A percentile compares a stretch with the other conserved stretches of the same genome.
These are phyloP conservation scores for Boletellus emodensis DNA, from an alignment of 768 basidiomycete species.

Conservation along the genomic window DNA sequence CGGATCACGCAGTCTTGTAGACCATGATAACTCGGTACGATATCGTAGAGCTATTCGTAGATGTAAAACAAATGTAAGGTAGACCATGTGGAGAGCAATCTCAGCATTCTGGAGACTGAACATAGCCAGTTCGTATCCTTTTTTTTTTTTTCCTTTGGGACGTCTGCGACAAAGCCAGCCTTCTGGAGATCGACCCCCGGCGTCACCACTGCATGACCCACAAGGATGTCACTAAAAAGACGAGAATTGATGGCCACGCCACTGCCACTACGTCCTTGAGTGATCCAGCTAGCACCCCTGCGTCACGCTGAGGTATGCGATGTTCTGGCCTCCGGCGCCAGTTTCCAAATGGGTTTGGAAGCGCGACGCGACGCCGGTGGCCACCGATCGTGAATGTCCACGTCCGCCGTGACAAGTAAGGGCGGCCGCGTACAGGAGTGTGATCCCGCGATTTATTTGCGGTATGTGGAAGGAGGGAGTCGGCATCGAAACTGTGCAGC, in stretches of 20 bases:
- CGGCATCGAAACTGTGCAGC: constrained; percentile 4
- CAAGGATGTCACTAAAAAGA: constrained; percentile 32
- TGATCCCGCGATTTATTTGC: constrained; percentile 10
- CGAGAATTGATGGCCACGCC: constrained; percentile 35
- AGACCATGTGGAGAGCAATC: background rate
- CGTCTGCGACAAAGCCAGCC: too few relatives aligned
- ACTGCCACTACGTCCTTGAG: constrained; percentile 30
- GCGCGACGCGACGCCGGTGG: constrained; percentile 20
- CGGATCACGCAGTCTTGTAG: background rate
- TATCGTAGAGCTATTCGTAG: too few relatives aligned
- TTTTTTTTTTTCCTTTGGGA: background rate
- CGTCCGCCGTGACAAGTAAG: constrained; percentile 14
- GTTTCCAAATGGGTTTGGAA: constrained; percentile 17
- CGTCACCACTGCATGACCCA: constrained; percentile 29
- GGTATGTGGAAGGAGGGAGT: constrained; percentile 18
- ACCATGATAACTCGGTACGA: background rate
- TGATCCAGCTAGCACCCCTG: constrained; percentile 29
- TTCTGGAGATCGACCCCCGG: background rate
- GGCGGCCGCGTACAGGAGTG: constrained; percentile 10
- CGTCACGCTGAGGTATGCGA: constrained; percentile 14
- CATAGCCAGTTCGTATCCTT: background rate
- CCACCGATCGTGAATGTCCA: constrained; percentile 27
- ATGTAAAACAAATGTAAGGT: background rate
- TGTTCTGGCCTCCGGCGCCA: constrained; percentile 6
- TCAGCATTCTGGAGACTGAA: background rate